Evolutionary conservation across 371 early-diverging fungal genomes (phyloP), one percentile per base, ranked within the genome.

Genomic region (Enterospora canceri): DNA sequence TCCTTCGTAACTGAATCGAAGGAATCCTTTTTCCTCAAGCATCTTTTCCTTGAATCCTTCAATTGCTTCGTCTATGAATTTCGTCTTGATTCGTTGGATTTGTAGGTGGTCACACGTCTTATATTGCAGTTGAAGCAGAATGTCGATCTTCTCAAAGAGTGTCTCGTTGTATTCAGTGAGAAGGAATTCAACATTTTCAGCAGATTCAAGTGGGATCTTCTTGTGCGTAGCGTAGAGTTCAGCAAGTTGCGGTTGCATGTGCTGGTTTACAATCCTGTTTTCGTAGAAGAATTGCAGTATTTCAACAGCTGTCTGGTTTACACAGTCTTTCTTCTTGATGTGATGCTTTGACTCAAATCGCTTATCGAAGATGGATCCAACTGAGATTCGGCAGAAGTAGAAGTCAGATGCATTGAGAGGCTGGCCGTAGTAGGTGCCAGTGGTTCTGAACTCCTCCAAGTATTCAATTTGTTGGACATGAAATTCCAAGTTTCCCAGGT

Each of bases 291-390:
- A 21, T 8, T 51, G 8, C 8, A 51, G 15, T 51, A 19, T 26
- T 24, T 51, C 26, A 51, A 4, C 4, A 21, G 53, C 53, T 21
- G 21, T 21, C 4, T 19, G 5, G 26, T 51, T 51, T 21, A 19
- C 26, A 51, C 53, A 51, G 21, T 24, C 26, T 51, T 24, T 51
- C 53, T 51, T 51, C 19, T 19, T 51, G 4, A 51, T 51, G 53
- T 24, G 5, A 21, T 51, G 18, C 18, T 51, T 19, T 21, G 21
- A 21, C 4, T 21, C 53, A 51, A 51, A 15, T 24, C 12, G 4
- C 4, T 21, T 8, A 8, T 4, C 4, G 26, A 51, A 51, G 8
- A 51, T 24, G 5, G 21, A 12, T 21, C 8, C 19, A 15, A 51
- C n/a, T n/a, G n/a, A n/a, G n/a, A n/a, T n/a, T n/a, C n/a, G n/a